Percentiles rank a stretch among this genome's conserved stretches.
Conservation (phyloP, 768 basidiomycete genomes). For the Lanmaoa rubissima region DNA sequence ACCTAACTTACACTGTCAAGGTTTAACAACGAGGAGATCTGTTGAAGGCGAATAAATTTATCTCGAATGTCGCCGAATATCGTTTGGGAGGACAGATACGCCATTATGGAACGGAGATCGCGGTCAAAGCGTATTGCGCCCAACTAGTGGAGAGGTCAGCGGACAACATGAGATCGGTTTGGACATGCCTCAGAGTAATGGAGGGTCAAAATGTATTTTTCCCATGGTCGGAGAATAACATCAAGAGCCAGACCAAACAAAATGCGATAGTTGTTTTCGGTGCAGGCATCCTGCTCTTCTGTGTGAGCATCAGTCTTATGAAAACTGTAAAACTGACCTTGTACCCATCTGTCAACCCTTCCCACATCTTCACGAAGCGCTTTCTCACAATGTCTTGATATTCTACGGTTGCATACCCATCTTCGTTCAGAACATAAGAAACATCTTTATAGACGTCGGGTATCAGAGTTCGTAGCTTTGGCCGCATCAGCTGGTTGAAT, state of each 20-base stretch:
- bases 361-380: slow-evolving; percentile 89
- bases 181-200: slow-evolving; percentile 80
- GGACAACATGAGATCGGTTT: neutral
- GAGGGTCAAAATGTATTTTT: slow-evolving; percentile 77
- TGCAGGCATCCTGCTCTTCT: slow-evolving; percentile 68
- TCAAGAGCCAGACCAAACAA: slow-evolving; percentile 87
- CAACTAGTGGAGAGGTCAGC: slow-evolving; percentile 49
- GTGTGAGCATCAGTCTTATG: neutral
- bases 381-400: slow-evolving; percentile 85
- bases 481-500: slow-evolving; percentile 92
- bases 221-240: slow-evolving; percentile 91
- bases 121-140: slow-evolving; percentile 95
- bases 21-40: slow-evolving; percentile 89
- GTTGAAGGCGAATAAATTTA: slow-evolving; percentile 88
- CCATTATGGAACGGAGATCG: slow-evolving; percentile 80
- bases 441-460: slow-evolving; percentile 89
- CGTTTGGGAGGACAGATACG: slow-evolving; percentile 85
- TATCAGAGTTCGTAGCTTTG: slow-evolving; percentile 79
- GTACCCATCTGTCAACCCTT: slow-evolving; percentile 80
- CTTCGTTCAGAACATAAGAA: slow-evolving; percentile 87
- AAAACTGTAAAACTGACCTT: slow-evolving; percentile 48
- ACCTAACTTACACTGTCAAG: slow-evolving; percentile 59
- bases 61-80: slow-evolving; percentile 88
- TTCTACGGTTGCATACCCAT: slow-evolving; percentile 78
- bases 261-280: slow-evolving; percentile 81